These are phyloP conservation scores for Acanthamoeba sp. DNA, from an alignment of 208 protist genomes.

Conservation along the genomic window DNA sequence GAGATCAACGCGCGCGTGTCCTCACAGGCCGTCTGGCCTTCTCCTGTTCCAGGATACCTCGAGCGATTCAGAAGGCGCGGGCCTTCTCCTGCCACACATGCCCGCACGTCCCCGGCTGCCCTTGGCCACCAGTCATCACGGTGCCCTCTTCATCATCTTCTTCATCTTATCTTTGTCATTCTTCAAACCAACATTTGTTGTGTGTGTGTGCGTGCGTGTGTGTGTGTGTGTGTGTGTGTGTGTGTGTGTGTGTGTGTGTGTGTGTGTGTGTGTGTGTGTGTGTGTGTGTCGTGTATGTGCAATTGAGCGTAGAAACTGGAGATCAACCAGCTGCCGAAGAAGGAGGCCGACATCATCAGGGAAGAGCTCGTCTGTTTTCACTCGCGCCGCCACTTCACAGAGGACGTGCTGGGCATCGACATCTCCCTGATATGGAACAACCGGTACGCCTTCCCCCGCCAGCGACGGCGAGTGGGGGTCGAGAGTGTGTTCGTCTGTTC, in stretches of 20 bases:
- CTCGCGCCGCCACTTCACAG: neutral
- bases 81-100: constrained; percentile 24
- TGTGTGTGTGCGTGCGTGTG: too few relatives aligned
- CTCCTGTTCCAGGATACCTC: neutral
- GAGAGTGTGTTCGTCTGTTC: too few relatives aligned
- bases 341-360: neutral
- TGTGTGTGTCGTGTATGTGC: too few relatives aligned
- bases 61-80: constrained; percentile 9
- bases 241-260: too few relatives aligned
- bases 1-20: neutral
- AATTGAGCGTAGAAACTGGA: neutral
- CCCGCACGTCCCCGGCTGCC: constrained; percentile 16
- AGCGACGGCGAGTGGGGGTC: too few relatives aligned
- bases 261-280: too few relatives aligned
- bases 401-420: constrained; percentile 15
- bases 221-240: too few relatives aligned
- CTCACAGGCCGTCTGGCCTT: neutral
- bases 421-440: constrained; percentile 12
- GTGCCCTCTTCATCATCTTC: too few relatives aligned
- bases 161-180: too few relatives aligned
- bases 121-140: neutral
- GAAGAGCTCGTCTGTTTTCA: constrained; percentile 16
- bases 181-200: too few relatives aligned
- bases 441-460: neutral
- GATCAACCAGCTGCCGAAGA: neutral